Base-by-base conservation (phyloP, 345 rosid species). In the Moringa oleifera region DNA sequence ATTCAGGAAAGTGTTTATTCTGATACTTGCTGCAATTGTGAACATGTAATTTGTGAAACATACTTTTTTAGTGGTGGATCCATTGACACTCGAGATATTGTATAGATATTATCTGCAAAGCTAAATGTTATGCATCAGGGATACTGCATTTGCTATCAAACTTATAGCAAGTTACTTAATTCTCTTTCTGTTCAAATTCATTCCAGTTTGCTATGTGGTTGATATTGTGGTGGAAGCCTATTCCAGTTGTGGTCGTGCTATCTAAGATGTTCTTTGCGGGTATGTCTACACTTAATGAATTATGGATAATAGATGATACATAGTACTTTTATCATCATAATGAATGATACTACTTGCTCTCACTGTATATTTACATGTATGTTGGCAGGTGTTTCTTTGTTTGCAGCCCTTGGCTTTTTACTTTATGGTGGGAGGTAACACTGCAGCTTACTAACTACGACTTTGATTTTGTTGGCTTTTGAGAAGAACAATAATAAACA, bases 201-300 rank as follows among this genome's bases (percentile, higher is more conserved):
- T 70, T 71, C 24, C 80, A 90, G 97, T 79, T 90, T 67, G 80
- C 83, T 55, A 72, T 88, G 77, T 90, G 97, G 97, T 63, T 88
- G 86, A 72, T 84, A 47, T 67, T 86, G 68, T 88, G 92, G 82
- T 87, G 90, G 95, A 90, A 85, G 79, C 78, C 81, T 64, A 71
- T 79, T 65, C 89, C 68, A 9, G 46, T 80, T 64, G 68, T 82
- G 68, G 60, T 79, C 22, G 64, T 85, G 76, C 70, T 90, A 28
- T 84, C 95, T 11, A 90, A 88, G 77, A 65, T 90, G 86, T 90
- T 90, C 80, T 87, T 90, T 82, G 92, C 95, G 52, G 88, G 97
- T 88, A 58, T 66, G 64, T 59, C 58, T 67, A 71, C 13, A 0
- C 21, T 49, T 18, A 49, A 37, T 58, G 19, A 52, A 33, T 7